A percentile compares a stretch with the other conserved stretches of the same genome.
phyloP scores from a whole-genome alignment of 1,139 yeast species.

The Sugiyamaella castrensis region DNA sequence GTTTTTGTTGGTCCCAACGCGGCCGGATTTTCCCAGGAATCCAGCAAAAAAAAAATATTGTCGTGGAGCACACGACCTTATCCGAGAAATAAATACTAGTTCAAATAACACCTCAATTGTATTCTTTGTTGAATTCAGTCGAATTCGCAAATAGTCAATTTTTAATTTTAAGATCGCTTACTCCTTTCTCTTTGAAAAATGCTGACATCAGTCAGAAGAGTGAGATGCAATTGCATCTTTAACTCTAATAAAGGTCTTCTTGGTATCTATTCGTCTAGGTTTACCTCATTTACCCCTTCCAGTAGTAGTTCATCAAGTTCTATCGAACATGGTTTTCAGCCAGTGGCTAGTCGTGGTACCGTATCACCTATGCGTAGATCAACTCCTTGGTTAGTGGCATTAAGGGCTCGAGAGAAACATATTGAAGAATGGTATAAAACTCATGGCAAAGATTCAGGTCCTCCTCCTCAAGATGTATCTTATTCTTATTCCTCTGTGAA shows the following conservation, averaged over 20 bases:
- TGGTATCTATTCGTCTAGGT: not conserved
- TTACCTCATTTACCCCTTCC: constrained; percentile 12
- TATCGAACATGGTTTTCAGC: constrained; percentile 33
- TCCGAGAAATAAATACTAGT: too few species aligned
- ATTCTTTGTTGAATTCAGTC: too few species aligned
- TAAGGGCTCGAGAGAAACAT: constrained; percentile 70
- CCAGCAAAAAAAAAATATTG: too few species aligned
- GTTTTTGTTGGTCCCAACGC: too few species aligned
- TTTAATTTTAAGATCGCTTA: too few species aligned
- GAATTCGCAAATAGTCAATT: too few species aligned
- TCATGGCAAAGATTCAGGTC: constrained; percentile 41
- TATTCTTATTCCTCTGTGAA: constrained; percentile 54
- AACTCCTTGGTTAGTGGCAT: constrained; percentile 79
- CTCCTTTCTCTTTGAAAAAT: not conserved
- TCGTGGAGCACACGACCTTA: too few species aligned
- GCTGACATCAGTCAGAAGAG: not conserved
- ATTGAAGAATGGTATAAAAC: constrained; percentile 52
- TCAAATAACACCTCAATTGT: too few species aligned
- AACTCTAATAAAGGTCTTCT: not conserved
- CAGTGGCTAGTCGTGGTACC: constrained; percentile 34
- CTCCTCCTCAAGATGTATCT: constrained; percentile 67
- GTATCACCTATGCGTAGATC: constrained; percentile 39
- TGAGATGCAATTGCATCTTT: not conserved
- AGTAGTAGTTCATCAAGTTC: not conserved
- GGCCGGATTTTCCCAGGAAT: too few species aligned